phyloP scores from a whole-genome alignment of 148 eudicot species.

The Vaccinium macrocarpon region DNA sequence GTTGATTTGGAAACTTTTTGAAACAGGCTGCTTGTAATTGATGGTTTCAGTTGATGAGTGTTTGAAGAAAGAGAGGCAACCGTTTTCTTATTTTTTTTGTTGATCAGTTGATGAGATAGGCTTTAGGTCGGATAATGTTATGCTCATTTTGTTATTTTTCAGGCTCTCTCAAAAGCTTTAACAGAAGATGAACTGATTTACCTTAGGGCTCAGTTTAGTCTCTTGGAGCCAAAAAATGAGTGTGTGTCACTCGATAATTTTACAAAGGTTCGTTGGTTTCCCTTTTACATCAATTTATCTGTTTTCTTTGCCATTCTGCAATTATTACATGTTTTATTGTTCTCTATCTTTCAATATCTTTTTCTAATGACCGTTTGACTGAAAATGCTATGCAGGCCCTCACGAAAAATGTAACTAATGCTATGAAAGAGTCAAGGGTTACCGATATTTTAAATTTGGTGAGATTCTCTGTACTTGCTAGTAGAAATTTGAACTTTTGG shows the following conservation, averaged over 20 bases:
- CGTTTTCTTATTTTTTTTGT: background rate
- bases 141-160: conserved; percentile 18
- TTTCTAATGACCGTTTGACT: background rate
- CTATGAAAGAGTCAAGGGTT: conserved; percentile 80
- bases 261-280: conserved; percentile 47
- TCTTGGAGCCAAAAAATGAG: conserved; percentile 79
- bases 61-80: background rate
- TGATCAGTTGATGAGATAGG: background rate
- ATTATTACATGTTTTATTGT: background rate
- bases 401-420: conserved; percentile 62
- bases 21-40: background rate
- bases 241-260: conserved; percentile 65
- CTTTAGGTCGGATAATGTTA: background rate
- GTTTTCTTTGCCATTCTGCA: conserved; percentile 6
- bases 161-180: conserved; percentile 95
- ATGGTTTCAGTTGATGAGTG: background rate
- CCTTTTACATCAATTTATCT: background rate
- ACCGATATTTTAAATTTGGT: conserved; percentile 66
- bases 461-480: conserved; percentile 23
- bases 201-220: conserved; percentile 68
- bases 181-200: conserved; percentile 72
- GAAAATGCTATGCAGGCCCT: conserved; percentile 60
- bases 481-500: background rate
- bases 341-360: background rate
- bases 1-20: background rate